Evolutionary conservation across 345 rosid genomes (phyloP), one percentile per base, ranked within the genome.

Genomic region (Odontarrhena argentea): DNA sequence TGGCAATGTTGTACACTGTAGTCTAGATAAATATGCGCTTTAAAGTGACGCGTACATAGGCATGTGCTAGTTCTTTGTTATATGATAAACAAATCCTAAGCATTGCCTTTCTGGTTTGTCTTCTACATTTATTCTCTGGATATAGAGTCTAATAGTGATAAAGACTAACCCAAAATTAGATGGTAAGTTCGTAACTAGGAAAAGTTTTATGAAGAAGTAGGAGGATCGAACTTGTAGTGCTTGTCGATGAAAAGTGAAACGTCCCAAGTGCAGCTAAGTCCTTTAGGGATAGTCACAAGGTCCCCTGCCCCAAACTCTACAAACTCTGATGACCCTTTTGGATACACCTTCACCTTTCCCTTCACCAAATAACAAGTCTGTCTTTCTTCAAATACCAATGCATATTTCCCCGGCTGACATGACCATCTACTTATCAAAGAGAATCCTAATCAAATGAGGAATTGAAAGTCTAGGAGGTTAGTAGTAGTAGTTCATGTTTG

Each of bases 251-350:
- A 87, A 18, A 87, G 74, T 9, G 90, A 82, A 7, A 88, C 91
- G 49, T 93, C 98, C 98, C 98, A 93, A 36, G 89, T 90, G 78
- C 97, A 93, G 68, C 98, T 90, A 50, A 87, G 84, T 18, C 98
- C 98, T 68, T 86, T 88, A 0, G 97, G 98, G 25, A 93, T 86
- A 50, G 63, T 81, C 50, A 93, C 97, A 48, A 93, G 89, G 81
- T 93, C 98, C 72, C 98, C 98, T 0, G 94, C 92, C 0, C 96
- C 96, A 63, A 93, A 93, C 85, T 90, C 98, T 2, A 90, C 94
- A 67, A 56, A 80, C 50, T 75, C 75, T 51, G 84, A 84, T 63
- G 74, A 68, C 11, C 75, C 78, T 79, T 86, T 87, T 38, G 76
- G 75, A 72, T 86, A 87, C 7, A 69, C 96, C 77, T 77, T 92